Evolutionary conservation across 1,284 basidiomycete species (phyloP).

Genomic region (Cerioporus squamosus): DNA sequence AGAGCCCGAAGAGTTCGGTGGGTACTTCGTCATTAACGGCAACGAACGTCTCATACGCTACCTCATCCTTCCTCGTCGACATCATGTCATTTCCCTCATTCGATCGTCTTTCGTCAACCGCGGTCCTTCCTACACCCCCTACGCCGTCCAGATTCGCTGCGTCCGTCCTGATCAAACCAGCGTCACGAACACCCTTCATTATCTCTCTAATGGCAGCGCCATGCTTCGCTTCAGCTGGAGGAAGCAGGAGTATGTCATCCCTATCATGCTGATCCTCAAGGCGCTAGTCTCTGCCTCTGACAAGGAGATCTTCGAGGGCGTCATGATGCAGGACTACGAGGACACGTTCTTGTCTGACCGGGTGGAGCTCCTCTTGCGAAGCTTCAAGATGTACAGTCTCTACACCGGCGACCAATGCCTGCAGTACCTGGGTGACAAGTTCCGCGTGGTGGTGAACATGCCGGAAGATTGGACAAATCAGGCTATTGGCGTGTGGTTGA

Average conservation of each 20-base stretch:
- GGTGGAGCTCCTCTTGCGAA: slow-evolving; percentile 95
- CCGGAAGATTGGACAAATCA: slow-evolving; percentile 95
- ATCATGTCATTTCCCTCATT: slow-evolving; percentile 88
- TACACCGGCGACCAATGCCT: slow-evolving; percentile 93
- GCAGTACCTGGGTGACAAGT: slow-evolving; percentile 98
- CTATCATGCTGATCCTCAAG: slow-evolving; percentile 96
- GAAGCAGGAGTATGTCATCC: slow-evolving; percentile 99
- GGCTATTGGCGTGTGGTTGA: slow-evolving; percentile 83
- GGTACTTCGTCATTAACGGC: slow-evolving; percentile 99
- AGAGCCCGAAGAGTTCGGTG: slow-evolving; percentile 98
- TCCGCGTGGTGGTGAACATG: slow-evolving; percentile 89
- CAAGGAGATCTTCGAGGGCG: slow-evolving; percentile 97
- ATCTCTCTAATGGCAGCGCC: slow-evolving; percentile 94
- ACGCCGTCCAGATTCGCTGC: slow-evolving; percentile 95
- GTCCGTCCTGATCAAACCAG: slow-evolving; percentile 91
- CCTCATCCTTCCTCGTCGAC: slow-evolving; percentile 89
- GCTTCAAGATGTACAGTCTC: slow-evolving; percentile 92
- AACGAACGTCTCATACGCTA: slow-evolving; percentile 99
- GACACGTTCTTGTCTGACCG: slow-evolving; percentile 99
- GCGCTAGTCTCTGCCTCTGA: slow-evolving; percentile 95
- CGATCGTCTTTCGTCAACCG: slow-evolving; percentile 90
- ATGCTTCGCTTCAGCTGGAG: slow-evolving; percentile 97
- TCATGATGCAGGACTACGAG: slow-evolving; percentile 96
- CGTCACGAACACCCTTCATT: slow-evolving; percentile 96
- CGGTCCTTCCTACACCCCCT: slow-evolving; percentile 93